phyloP scores from a whole-genome alignment of 768 basidiomycete species.

The Suillus alpinus region DNA sequence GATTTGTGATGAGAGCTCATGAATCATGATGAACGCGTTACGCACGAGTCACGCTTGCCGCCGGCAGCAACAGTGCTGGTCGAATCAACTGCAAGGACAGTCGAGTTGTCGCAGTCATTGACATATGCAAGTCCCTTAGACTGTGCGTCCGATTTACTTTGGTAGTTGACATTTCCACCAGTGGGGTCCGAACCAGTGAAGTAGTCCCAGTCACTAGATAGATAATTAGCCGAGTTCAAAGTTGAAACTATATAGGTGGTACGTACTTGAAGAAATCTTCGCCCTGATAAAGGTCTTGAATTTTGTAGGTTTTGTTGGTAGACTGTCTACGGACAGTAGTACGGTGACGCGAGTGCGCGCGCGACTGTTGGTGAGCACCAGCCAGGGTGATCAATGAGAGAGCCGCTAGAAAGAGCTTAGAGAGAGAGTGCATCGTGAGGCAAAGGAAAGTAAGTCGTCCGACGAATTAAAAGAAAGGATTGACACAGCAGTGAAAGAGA shows the following conservation, averaged over 20 bases:
- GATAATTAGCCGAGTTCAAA: not conserved
- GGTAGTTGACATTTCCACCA: conserved; percentile 63
- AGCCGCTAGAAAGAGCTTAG: conserved; percentile 28
- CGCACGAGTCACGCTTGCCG: conserved; percentile 53
- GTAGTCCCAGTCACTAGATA: conserved; percentile 64
- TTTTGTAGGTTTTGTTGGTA: conserved; percentile 29
- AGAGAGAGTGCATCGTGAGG: conserved; percentile 31
- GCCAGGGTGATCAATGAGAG: conserved; percentile 36
- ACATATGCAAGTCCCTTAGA: conserved; percentile 59
- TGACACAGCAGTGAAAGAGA: not conserved
- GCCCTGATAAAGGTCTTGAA: conserved; percentile 44
- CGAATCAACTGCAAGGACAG: conserved; percentile 63
- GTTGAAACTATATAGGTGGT: not conserved
- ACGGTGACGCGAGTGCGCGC: conserved; percentile 28
- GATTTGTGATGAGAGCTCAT: conserved; percentile 1
- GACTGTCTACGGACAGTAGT: conserved; percentile 15
- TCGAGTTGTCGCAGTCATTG: conserved; percentile 49
- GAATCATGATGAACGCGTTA: not conserved
- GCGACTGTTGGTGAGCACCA: conserved; percentile 28
- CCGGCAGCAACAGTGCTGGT: conserved; percentile 45
- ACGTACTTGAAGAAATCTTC: conserved; percentile 60
- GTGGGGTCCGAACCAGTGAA: conserved; percentile 66
- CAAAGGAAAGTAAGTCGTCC: not conserved
- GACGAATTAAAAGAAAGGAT: not conserved
- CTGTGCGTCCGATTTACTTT: conserved; percentile 44